phyloP scores from a whole-genome alignment of 257 asterid genomes.

The Solanum bulbocastanum region DNA sequence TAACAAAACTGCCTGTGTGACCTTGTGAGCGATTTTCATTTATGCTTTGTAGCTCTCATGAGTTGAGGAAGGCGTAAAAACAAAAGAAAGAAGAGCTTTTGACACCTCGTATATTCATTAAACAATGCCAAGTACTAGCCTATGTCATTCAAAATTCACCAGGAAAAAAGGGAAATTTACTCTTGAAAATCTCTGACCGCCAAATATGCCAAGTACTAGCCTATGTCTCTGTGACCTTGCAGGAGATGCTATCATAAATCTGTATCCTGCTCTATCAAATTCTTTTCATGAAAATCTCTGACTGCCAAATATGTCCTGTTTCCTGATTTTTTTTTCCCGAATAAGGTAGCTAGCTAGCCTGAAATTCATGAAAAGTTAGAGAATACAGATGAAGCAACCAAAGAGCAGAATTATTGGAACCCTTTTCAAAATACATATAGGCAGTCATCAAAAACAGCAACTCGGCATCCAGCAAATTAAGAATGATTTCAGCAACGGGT shows the following conservation, averaged over 20 bases:
- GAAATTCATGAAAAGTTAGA: conserved; percentile 5
- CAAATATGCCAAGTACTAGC: too few relatives aligned
- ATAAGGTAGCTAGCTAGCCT: conserved; percentile 37
- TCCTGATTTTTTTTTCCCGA: conserved; percentile 35
- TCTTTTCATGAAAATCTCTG: conserved; percentile 28
- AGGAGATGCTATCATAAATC: conserved; percentile 40
- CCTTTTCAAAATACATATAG: background rate
- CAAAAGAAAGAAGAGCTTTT: too few relatives aligned
- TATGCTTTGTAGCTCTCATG: too few relatives aligned
- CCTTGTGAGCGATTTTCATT: too few relatives aligned
- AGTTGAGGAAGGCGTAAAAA: too few relatives aligned
- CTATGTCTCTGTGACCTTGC: too few relatives aligned
- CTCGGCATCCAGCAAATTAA: conserved; percentile 58
- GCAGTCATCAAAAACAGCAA: background rate
- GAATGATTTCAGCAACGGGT: conserved; percentile 80
- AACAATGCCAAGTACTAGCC: background rate
- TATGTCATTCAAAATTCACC: background rate
- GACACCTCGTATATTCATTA: too few relatives aligned
- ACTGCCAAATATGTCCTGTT: conserved; percentile 49
- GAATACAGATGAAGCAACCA: background rate
- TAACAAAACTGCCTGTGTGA: too few relatives aligned
- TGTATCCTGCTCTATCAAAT: conserved; percentile 15
- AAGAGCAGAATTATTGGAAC: background rate
- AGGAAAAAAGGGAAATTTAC: background rate
- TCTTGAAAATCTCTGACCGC: too few relatives aligned